Conservation (phyloP, 345 rosid species). For the Hibiscus syriacus region DNA sequence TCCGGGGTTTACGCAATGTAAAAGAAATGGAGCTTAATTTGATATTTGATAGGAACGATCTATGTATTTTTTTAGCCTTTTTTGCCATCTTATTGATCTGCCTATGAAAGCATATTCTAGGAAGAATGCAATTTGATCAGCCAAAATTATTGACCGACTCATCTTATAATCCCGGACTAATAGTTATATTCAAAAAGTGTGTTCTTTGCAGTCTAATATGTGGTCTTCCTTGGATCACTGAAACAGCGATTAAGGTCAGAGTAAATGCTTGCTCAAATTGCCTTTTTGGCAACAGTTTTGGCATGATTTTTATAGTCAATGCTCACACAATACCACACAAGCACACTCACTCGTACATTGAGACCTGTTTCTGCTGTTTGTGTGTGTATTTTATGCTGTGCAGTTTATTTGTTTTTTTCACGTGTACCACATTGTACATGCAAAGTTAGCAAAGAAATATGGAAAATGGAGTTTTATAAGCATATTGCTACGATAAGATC, state of each 20-base stretch:
- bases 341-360: background rate
- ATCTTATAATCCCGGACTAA: background rate
- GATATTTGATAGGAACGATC: background rate
- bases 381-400: background rate
- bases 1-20: background rate
- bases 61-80: background rate
- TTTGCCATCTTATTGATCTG: background rate
- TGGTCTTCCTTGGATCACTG: background rate
- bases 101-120: background rate
- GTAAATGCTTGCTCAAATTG: background rate
- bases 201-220: background rate
- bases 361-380: background rate
- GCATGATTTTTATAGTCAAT: background rate
- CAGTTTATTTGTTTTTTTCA: background rate
- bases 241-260: background rate
- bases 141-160: background rate
- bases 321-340: background rate
- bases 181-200: background rate
- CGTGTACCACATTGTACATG: background rate
- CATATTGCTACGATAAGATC: background rate
- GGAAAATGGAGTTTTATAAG: background rate
- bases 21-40: conserved; percentile 1
- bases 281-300: background rate
- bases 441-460: background rate
- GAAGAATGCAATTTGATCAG: background rate